These are phyloP conservation scores for Nicotiana undulata DNA, from an alignment of 257 asterid species.

Conservation along the genomic window DNA sequence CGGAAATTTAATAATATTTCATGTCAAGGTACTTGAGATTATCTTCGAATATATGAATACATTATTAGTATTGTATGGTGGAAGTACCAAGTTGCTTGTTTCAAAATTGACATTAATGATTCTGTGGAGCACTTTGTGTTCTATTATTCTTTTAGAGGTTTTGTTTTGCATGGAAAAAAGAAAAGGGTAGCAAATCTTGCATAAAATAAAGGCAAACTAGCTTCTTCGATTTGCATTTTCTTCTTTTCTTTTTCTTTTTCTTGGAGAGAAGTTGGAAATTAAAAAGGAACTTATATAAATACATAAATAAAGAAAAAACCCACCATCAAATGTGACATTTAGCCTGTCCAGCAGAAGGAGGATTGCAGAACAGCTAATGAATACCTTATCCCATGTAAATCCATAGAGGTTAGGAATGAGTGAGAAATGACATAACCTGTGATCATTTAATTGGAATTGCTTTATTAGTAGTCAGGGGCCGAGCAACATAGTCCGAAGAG, in stretches of 20 bases:
- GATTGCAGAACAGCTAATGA: background rate
- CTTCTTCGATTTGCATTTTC: background rate
- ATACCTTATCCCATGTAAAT: background rate
- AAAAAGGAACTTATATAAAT: background rate
- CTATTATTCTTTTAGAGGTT: background rate
- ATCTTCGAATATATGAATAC: background rate
- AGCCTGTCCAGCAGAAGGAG: background rate
- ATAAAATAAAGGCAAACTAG: background rate
- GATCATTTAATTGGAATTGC: no score
- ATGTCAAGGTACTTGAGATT: background rate
- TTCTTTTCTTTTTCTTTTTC: background rate
- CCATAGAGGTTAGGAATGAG: background rate
- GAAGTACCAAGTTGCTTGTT: background rate
- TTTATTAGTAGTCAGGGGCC: no score
- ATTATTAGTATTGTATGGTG: background rate
- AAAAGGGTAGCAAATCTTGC: background rate
- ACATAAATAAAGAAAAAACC: background rate
- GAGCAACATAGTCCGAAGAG: no score
- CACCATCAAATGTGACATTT: conserved; percentile 1
- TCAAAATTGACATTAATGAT: background rate
- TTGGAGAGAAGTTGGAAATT: background rate
- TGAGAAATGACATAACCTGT: background rate
- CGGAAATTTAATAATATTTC: background rate
- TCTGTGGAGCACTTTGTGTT: background rate
- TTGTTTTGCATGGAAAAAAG: background rate